A percentile compares a stretch with the other conserved stretches of the same genome.
Evolutionary conservation across 2,329 filamentous ascomycete species (phyloP).

Genomic region (Paraphoma sp.): DNA sequence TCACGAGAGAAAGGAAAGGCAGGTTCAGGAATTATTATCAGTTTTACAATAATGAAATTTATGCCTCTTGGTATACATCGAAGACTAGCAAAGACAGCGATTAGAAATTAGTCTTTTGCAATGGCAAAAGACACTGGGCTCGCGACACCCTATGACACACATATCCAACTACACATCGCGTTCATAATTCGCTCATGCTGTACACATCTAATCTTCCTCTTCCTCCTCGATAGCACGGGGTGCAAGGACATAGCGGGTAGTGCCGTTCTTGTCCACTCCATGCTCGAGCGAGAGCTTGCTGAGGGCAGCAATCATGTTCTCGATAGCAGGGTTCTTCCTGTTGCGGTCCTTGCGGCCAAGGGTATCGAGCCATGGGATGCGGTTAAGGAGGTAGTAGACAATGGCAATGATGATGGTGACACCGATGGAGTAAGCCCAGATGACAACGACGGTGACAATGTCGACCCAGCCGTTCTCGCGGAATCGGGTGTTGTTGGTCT

Average conservation of each 20-base stretch:
- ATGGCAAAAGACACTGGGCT: slow-evolving; percentile 21
- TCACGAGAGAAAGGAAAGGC: neutral
- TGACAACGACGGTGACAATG: slow-evolving; percentile 69
- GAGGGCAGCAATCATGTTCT: slow-evolving; percentile 70
- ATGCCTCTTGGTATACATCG: slow-evolving; percentile 39
- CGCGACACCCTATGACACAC: slow-evolving; percentile 30
- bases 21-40: neutral
- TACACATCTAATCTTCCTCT: slow-evolving; percentile 51
- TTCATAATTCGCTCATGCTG: slow-evolving; percentile 22
- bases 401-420: slow-evolving; percentile 71
- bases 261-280: slow-evolving; percentile 58
- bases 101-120: slow-evolving; percentile 34
- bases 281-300: slow-evolving; percentile 69
- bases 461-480: slow-evolving; percentile 62
- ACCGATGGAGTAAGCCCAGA: slow-evolving; percentile 72
- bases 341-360: slow-evolving; percentile 69
- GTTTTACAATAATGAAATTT: slow-evolving; percentile 35
- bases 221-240: slow-evolving; percentile 57
- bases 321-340: slow-evolving; percentile 67
- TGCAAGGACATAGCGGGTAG: slow-evolving; percentile 53
- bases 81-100: slow-evolving; percentile 36
- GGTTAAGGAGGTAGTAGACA: slow-evolving; percentile 68
- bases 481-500: slow-evolving; percentile 49
- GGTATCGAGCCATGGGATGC: slow-evolving; percentile 64
- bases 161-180: slow-evolving; percentile 35